Percentiles rank a stretch among this genome's conserved stretches.
Conservation (phyloP, 2,329 filamentous ascomycete species). For the Chaetothyriales sp. region DNA sequence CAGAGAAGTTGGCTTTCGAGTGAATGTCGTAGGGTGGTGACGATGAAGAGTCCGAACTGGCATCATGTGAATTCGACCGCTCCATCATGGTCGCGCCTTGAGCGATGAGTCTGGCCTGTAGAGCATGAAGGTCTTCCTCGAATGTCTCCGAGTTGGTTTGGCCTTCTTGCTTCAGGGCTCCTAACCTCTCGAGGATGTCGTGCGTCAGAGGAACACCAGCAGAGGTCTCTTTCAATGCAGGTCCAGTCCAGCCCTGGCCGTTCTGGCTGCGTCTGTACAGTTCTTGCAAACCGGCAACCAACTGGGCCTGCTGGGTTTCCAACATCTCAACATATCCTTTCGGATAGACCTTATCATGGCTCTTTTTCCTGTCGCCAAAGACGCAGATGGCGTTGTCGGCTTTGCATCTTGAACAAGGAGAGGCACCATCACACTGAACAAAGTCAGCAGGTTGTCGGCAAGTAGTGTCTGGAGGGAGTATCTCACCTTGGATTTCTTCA, state of each 20-base stretch:
- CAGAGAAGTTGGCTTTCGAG: constrained; percentile 10
- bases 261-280: constrained; percentile 39
- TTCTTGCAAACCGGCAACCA: constrained; percentile 46
- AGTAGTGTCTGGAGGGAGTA: no score
- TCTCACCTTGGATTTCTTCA: constrained; percentile 52
- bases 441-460: constrained; percentile 1
- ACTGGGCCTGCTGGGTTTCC: constrained; percentile 48
- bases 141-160: constrained; percentile 35
- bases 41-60: constrained; percentile 41
- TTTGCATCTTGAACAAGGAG: constrained; percentile 46
- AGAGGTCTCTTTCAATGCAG: constrained; percentile 34
- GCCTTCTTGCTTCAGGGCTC: constrained; percentile 40
- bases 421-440: constrained; percentile 44
- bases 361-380: constrained; percentile 51
- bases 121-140: constrained; percentile 41
- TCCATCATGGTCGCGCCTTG: constrained; percentile 38
- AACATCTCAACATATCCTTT: constrained; percentile 56
- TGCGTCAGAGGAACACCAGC: constrained; percentile 47
- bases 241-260: constrained; percentile 42
- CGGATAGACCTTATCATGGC: constrained; percentile 52
- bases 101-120: constrained; percentile 41
- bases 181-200: constrained; percentile 45
- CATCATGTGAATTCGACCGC: constrained; percentile 41
- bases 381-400: constrained; percentile 50
- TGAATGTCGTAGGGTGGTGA: constrained; percentile 22